Percentiles rank a stretch among this genome's conserved stretches.
These are phyloP conservation scores for Platanthera zijinensis DNA, from an alignment of 106 monocot species.

Conservation along the genomic window DNA sequence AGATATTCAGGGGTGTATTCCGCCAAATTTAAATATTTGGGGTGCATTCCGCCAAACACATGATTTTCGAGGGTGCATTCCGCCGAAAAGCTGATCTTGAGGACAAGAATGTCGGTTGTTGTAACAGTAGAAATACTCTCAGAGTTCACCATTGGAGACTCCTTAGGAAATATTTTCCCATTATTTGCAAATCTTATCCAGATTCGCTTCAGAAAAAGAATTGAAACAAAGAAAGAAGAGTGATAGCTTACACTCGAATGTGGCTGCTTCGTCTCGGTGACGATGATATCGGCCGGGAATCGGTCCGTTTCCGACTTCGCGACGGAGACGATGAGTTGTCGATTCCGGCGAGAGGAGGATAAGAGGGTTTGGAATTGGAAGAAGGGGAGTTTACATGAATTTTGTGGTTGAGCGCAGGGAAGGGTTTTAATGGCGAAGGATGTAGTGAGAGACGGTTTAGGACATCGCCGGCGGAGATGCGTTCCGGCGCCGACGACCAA, in stretches of 20 bases:
- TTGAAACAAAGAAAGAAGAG: not conserved
- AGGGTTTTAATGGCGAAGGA: not conserved
- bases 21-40: too few species aligned
- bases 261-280: constrained; percentile 62
- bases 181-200: not conserved
- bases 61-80: too few species aligned
- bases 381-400: constrained; percentile 3
- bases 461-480: not conserved
- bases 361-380: constrained; percentile 5
- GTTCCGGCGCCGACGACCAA: constrained; percentile 9
- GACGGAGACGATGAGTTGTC: constrained; percentile 21
- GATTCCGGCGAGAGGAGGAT: constrained; percentile 6
- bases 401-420: not conserved
- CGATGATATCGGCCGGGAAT: constrained; percentile 30
- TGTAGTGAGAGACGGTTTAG: not conserved
- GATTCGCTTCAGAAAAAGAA: not conserved
- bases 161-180: not conserved
- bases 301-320: constrained; percentile 25
- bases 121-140: too few species aligned
- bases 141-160: not conserved
- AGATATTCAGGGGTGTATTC: too few species aligned
- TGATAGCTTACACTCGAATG: constrained; percentile 43
- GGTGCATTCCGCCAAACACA: too few species aligned
- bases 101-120: too few species aligned
- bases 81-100: too few species aligned